A percentile compares a stretch with the other conserved stretches of the same genome.
These are phyloP conservation scores for Liquidambar formosana DNA, from an alignment of 164 flowering plant species.

Conservation along the genomic window DNA sequence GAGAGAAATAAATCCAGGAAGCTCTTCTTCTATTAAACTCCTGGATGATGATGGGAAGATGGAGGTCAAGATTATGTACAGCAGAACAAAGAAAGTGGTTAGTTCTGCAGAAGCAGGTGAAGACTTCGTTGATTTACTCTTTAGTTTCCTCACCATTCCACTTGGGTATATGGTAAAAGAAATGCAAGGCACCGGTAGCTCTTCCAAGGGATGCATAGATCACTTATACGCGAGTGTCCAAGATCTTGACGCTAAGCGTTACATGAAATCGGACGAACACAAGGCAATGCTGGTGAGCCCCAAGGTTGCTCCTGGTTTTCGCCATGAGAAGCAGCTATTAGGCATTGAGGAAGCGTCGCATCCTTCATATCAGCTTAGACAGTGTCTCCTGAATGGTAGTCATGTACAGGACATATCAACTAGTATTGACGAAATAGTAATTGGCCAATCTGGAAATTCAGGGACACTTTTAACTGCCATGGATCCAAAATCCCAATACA, in stretches of 20 bases:
- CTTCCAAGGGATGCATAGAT: too few relatives aligned
- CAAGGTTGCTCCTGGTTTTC: conserved; percentile 9
- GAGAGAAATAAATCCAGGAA: too few relatives aligned
- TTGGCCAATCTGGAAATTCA: too few relatives aligned
- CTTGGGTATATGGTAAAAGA: conserved; percentile 5
- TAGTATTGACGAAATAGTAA: too few relatives aligned
- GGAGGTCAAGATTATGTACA: not conserved
- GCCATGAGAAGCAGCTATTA: conserved; percentile 4
- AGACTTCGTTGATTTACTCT: conserved; percentile 7
- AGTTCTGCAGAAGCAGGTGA: conserved; percentile 8
- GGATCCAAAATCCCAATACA: too few relatives aligned
- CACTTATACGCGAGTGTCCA: too few relatives aligned
- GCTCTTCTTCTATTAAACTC: too few relatives aligned
- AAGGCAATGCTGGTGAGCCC: conserved; percentile 15
- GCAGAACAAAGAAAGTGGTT: conserved; percentile 7
- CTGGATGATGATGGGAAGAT: not conserved
- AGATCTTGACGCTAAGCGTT: not conserved
- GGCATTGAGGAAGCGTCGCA: not conserved
- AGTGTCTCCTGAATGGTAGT: too few relatives aligned
- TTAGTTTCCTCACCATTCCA: conserved; percentile 15
- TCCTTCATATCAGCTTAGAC: too few relatives aligned
- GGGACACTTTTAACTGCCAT: too few relatives aligned
- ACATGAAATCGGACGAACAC: conserved; percentile 6
- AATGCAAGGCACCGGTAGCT: not conserved
- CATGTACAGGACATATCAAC: too few relatives aligned